Conservation (phyloP, 1,284 basidiomycete species). For the Athelia sp. region DNA sequence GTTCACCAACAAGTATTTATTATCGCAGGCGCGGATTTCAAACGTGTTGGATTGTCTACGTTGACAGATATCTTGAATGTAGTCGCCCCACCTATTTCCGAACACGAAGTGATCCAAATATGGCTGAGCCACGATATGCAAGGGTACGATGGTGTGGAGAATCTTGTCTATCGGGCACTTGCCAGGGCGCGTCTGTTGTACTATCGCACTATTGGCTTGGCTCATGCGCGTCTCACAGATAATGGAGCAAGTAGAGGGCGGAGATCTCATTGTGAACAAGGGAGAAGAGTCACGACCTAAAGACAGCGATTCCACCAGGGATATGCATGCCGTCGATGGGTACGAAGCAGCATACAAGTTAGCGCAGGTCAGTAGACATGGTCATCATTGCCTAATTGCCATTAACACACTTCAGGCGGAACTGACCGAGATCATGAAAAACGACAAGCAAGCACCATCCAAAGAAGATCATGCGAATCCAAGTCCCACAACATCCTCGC, state of each 20-base stretch:
- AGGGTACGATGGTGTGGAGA: conserved; percentile 93
- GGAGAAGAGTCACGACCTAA: conserved; percentile 73
- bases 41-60: conserved; percentile 80
- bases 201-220: conserved; percentile 2
- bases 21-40: conserved; percentile 78
- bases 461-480: conserved; percentile 31
- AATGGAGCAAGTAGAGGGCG: conserved; percentile 91
- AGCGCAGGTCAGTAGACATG: conserved; percentile 53
- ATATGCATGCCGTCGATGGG: conserved; percentile 81
- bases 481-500: conserved; percentile 81
- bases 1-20: conserved; percentile 6
- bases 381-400: not conserved
- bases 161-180: conserved; percentile 89
- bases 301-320: conserved; percentile 47
- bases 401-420: conserved; percentile 53
- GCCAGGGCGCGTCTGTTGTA: conserved; percentile 52
- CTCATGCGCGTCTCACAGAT: conserved; percentile 41
- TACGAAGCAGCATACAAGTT: conserved; percentile 81
- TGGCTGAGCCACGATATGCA: conserved; percentile 96
- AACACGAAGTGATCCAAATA: conserved; percentile 96
- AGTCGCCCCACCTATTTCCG: conserved; percentile 96
- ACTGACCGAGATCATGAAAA: conserved; percentile 72
- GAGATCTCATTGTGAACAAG: conserved; percentile 85
- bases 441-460: conserved; percentile 40
- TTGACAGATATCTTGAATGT: conserved; percentile 90